Evolutionary conservation across 257 asterid genomes (phyloP).

Genomic region (Prunella vulgaris): DNA sequence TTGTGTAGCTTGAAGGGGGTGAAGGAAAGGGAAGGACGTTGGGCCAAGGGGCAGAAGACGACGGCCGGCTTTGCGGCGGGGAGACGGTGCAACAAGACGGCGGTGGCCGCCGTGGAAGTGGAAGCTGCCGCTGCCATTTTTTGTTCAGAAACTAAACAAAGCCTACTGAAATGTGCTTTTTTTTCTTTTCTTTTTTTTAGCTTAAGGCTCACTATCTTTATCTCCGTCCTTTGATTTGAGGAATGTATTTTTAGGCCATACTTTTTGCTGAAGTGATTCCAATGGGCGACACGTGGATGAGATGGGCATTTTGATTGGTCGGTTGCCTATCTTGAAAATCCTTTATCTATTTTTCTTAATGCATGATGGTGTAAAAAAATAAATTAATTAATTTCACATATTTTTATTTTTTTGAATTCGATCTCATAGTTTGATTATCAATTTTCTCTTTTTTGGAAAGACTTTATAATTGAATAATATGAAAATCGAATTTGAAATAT

Average conservation of each 20-base stretch:
- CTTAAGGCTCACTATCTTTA: slow-evolving; percentile 42
- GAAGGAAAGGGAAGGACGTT: slow-evolving; percentile 45
- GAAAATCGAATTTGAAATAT: too few species aligned
- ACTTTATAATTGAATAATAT: too few species aligned
- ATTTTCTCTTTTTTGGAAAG: too few species aligned
- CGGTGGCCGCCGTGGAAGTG: slow-evolving; percentile 88
- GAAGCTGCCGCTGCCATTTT: slow-evolving; percentile 83
- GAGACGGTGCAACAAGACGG: slow-evolving; percentile 56
- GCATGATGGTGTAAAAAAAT: too few species aligned
- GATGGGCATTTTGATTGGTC: slow-evolving; percentile 48
- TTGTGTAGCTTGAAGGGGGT: slow-evolving; percentile 42
- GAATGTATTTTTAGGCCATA: neutral
- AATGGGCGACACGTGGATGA: slow-evolving; percentile 49
- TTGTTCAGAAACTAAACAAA: slow-evolving; percentile 10
- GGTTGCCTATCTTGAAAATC: slow-evolving; percentile 53
- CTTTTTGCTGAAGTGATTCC: slow-evolving; percentile 29
- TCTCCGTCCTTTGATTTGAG: slow-evolving; percentile 23
- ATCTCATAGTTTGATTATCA: too few species aligned
- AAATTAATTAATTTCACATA: too few species aligned
- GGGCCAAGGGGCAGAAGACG: slow-evolving; percentile 51
- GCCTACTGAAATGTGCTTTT: slow-evolving; percentile 5
- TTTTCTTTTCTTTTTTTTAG: too few species aligned
- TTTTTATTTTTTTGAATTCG: too few species aligned
- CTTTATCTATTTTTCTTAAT: neutral
- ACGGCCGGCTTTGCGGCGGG: slow-evolving; percentile 36